Evolutionary conservation across 2,329 filamentous ascomycete genomes (phyloP).

Genomic region (Xylariaceae sp.): DNA sequence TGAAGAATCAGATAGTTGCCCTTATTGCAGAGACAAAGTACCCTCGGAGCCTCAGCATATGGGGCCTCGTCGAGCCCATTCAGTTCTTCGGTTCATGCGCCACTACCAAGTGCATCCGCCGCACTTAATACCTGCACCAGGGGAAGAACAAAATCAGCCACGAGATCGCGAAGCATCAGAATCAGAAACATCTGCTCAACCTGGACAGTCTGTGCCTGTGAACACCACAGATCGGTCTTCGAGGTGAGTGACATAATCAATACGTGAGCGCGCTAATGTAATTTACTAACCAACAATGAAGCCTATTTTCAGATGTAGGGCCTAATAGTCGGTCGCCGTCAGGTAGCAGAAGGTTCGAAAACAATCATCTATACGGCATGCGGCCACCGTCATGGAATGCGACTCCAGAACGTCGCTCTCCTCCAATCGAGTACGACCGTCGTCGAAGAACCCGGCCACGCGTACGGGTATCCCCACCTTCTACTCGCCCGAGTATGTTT

Average conservation of each 20-base stretch:
- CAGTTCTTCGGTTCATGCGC: constrained; percentile 35
- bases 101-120: constrained; percentile 35
- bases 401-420: constrained; percentile 37
- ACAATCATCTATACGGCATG: constrained; percentile 2
- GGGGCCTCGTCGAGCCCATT: constrained; percentile 7
- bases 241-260: constrained; percentile 7
- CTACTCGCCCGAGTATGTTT: constrained; percentile 30
- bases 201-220: constrained; percentile 11
- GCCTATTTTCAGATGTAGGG: constrained; percentile 13
- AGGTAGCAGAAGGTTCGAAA: constrained; percentile 29
- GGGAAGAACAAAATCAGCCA: constrained; percentile 12
- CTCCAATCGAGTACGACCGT: constrained; percentile 38
- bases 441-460: constrained; percentile 41
- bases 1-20: constrained; percentile 65
- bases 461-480: constrained; percentile 34
- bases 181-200: constrained; percentile 20
- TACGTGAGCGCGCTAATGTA: background rate
- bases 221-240: constrained; percentile 1
- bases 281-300: constrained; percentile 16
- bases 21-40: constrained; percentile 68
- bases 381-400: constrained; percentile 29
- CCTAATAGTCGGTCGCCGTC: constrained; percentile 5
- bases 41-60: constrained; percentile 51
- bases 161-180: constrained; percentile 27
- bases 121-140: constrained; percentile 14